Evolutionary conservation across 306 rosid species (phyloP).

Genomic region (Delonix regia): DNA sequence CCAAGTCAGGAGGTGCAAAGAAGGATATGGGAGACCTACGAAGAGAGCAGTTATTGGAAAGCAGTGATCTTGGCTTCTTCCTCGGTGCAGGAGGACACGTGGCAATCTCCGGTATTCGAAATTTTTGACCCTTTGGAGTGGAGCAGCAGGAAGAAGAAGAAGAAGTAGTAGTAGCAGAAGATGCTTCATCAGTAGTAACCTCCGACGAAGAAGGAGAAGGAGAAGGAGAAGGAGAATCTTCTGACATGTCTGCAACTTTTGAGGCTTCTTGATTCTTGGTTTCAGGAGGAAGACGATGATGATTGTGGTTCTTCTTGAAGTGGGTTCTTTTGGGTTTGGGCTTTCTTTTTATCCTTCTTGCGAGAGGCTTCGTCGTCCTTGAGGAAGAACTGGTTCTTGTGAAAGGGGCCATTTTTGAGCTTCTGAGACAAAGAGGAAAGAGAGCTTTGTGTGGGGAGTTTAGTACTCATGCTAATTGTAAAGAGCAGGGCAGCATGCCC

Average conservation of each 20-base stretch:
- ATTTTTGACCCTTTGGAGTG: slow-evolving; percentile 82
- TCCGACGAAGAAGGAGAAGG: slow-evolving; percentile 31
- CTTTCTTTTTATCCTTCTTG: background rate
- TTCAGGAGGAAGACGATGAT: slow-evolving; percentile 3
- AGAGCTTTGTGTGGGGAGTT: background rate
- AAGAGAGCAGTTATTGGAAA: slow-evolving; percentile 51
- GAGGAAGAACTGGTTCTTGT: background rate
- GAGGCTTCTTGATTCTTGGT: slow-evolving; percentile 25
- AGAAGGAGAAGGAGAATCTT: background rate
- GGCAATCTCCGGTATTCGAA: slow-evolving; percentile 71
- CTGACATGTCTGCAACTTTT: background rate
- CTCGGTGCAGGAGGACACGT: slow-evolving; percentile 94
- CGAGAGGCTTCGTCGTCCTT: background rate
- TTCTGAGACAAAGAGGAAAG: background rate
- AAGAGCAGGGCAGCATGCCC: background rate
- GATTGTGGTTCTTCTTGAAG: background rate
- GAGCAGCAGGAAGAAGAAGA: slow-evolving; percentile 52
- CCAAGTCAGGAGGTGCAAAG: slow-evolving; percentile 89
- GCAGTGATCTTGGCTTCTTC: slow-evolving; percentile 67
- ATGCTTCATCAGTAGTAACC: slow-evolving; percentile 34
- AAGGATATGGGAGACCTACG: slow-evolving; percentile 76
- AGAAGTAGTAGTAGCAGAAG: slow-evolving; percentile 2
- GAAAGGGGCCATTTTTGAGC: background rate
- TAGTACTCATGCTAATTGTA: background rate
- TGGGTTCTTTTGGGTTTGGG: slow-evolving; percentile 19